Evolutionary conservation across 768 basidiomycete genomes (phyloP), one percentile per base, ranked within the genome.

Genomic region (Termitomyces sp.): DNA sequence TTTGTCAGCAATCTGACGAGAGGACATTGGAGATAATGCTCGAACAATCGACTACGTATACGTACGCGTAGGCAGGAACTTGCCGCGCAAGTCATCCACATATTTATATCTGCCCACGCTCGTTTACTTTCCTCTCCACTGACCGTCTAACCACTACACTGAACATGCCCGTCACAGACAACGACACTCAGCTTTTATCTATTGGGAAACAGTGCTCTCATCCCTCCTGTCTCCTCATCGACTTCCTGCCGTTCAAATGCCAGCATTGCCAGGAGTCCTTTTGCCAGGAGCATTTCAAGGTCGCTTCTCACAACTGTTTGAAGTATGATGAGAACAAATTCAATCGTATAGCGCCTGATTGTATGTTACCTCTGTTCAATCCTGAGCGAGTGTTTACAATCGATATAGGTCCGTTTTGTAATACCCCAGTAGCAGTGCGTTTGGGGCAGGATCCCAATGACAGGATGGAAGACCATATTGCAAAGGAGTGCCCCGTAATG

Each of bases 211-310:
- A 90, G 65, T 94, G 92, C 72, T 83, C 87, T 15, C 77, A 83
- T 53, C 68, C 81, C 0, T 72, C 81, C 1, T 94, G 92, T 72
- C 71, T 78, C 31, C 80, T 89, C 61, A 81, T 93, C 67, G 92
- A 94, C 76, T 93, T 93, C 64, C 76, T 94, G 12, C 91, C 92
- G 0, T 89, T 93, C 79, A 89, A 87, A 72, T 95, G 92, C 70
- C 86, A 89, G 52, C 89, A 92, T 66, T 95, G 92, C 70, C 67
- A 78, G 15, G 70, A 78, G 16, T 76, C 78, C 0, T 94, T 85
- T 74, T 95, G 93, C 65, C 83, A 84, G 44, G 88, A 91, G 13
- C 92, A 95, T 67, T 93, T 87, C 75, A 81, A 81, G 61, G 88
- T 87, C 13, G 74, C 80, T 18, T 78, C 78, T 2, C 92, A 94